Base-by-base conservation (phyloP, 192 early-diverging fungal genomes). In the Globomyces pollinis-pini region DNA sequence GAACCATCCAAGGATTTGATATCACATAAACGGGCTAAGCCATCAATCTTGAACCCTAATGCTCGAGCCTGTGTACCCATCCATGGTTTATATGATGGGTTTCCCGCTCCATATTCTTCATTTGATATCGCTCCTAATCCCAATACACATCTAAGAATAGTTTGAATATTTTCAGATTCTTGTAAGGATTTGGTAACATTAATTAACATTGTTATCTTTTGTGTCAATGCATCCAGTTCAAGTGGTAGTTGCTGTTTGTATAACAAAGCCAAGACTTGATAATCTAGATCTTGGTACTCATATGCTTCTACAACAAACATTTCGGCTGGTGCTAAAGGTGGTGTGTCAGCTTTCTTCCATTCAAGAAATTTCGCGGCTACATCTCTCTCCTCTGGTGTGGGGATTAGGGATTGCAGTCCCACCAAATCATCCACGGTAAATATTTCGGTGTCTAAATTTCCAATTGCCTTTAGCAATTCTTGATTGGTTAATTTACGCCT, bases 1-100 rank as follows among this genome's bases (percentile, higher is more conserved):
- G 76, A 76, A 4, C 78, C 78, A 49, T 83, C 80, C 23, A 69
- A 69, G 24, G 67, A 70, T 61, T 83, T 83, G 13, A 83, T 75
- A 55, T 83, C 80, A 50, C 65, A 65, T 63, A 83, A 45, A 24
- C 71, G 21, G 39, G 70, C 76, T 23, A 83, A 52, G 3, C 72
- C 77, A 31, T 83, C 80, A 9, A 83, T 65, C 45, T 76, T 72
- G 41, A 83, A 74, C 6, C 77, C 80, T 41, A 81, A 58, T 11
- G 78, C 72, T 38, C 69, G 60, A 18, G 75, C 76, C 42, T 80
- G 73, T 26, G 74, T 70, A 29, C 76, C 75, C 77, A 78, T 78
- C 73, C 74, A 75, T 18, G 78, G 75, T 42, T 73, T 62, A 59
- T 76, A 78, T 11, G 61, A 47, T 0, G 61, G n/a, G 31, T 59